Evolutionary conservation across 2,329 filamentous ascomycete species (phyloP), one percentile per base, ranked within the genome.

Genomic region (Colletotrichum paranaense): DNA sequence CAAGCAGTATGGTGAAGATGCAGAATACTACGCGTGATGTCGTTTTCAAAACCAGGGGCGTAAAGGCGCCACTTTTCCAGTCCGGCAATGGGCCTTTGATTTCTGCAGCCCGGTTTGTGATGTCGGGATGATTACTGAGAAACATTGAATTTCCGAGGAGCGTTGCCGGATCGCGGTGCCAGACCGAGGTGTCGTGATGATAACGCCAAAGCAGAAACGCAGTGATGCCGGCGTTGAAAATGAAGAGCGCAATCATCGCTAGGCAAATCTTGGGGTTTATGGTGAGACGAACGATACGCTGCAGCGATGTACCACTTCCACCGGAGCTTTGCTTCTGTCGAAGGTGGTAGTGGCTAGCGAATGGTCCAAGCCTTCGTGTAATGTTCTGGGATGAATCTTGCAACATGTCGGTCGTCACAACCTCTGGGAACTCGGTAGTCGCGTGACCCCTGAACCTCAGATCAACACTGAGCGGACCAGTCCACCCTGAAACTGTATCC

Each of bases 181-280:
- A 72, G n/a, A 72, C 14, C 5, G 49, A 22, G 2, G 56, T 62
- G 19, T 46, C n/a, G 1, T 22, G 46, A 11, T 56, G 24, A 28
- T 56, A 67, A 11, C 38, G 49, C 4, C 62, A 16, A 4, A 62
- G 49, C 1, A 58, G 8, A 5, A 42, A 58, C 7, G 55, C 14
- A 3, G 58, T 9, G 9, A 68, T 42, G 4, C 6, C 56, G 19
- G 64, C n/a, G 30, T 16, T 14, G 2, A 72, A 11, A 1, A 26
- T 38, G 24, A 62, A 72, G 6, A 63, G 35, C 28, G 22, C 57
- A 3, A 46, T 42, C 68, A 72, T 72, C 11, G 64, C 16, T 2
- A 72, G 35, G 24, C 68, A 68, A 8, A 67, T 30, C 52, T 58
- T 62, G 19, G 57, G 42, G 19, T 68, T 72, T 16, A 68, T 35